Percentiles rank a stretch among this genome's conserved stretches.
Conservation (phyloP, 306 rosid genomes). For the Fragaria iinumae region DNA sequence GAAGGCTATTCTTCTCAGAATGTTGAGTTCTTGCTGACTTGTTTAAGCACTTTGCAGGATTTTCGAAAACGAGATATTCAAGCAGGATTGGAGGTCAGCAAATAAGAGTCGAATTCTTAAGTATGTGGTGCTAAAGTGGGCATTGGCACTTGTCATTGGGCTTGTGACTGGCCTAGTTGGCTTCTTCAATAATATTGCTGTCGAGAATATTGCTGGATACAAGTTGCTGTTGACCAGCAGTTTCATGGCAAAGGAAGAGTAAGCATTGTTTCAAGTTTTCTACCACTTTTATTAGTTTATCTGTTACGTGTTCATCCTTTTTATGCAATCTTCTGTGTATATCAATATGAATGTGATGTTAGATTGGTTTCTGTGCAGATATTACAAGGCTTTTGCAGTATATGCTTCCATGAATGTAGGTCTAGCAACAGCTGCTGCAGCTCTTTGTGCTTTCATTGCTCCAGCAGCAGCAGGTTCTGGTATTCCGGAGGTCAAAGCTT, state of each 20-base stretch:
- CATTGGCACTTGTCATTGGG: constrained; percentile 68
- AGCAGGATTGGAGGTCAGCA: constrained; percentile 75
- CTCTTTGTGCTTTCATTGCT: constrained; percentile 68
- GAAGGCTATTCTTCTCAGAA: too few species aligned
- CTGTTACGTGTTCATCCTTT: not conserved
- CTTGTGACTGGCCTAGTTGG: constrained; percentile 69
- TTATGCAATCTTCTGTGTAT: not conserved
- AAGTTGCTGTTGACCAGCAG: constrained; percentile 56
- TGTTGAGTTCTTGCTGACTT: constrained; percentile 6
- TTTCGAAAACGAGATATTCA: constrained; percentile 69
- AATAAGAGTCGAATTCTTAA: constrained; percentile 49
- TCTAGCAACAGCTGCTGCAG: constrained; percentile 57
- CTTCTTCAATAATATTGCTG: constrained; percentile 65
- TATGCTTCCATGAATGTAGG: constrained; percentile 49
- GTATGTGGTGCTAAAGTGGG: constrained; percentile 66
- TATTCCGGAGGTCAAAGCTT: constrained; percentile 93
- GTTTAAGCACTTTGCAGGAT: constrained; percentile 45
- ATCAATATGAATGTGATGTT: constrained; percentile 21
- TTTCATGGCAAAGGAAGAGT: constrained; percentile 58
- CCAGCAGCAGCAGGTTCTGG: constrained; percentile 98
- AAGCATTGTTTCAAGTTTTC: constrained; percentile 28
- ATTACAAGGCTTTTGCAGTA: constrained; percentile 54
- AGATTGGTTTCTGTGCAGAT: constrained; percentile 50
- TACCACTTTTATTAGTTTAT: not conserved
- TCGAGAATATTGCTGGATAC: constrained; percentile 78